Conservation (phyloP, 208 protist species). For the Leptomonas pyrrhocoris region DNA sequence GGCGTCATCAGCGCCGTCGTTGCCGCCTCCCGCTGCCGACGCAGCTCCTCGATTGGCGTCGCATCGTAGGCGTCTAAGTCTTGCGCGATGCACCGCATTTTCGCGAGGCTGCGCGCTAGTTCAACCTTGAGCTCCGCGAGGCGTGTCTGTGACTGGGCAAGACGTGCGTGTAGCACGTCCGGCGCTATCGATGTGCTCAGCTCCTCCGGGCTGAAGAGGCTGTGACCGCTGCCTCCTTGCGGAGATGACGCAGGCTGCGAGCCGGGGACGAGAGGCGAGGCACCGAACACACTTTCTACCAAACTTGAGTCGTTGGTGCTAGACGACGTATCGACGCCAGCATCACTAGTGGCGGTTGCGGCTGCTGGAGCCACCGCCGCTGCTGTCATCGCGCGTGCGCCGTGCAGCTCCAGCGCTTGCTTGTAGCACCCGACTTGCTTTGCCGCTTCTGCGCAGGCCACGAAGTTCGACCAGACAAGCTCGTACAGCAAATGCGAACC, state of each 20-base stretch:
- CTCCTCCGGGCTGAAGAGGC: slow-evolving; percentile 3
- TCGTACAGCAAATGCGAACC: slow-evolving; percentile 66
- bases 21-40: slow-evolving; percentile 9
- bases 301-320: background rate
- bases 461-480: slow-evolving; percentile 46
- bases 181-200: slow-evolving; percentile 22
- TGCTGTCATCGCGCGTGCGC: background rate
- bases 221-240: background rate
- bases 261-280: background rate
- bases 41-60: slow-evolving; percentile 13
- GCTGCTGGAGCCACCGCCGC: background rate
- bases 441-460: slow-evolving; percentile 41
- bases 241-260: background rate
- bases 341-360: background rate
- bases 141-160: slow-evolving; percentile 15
- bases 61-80: slow-evolving; percentile 28
- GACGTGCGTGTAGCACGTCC: slow-evolving; percentile 11
- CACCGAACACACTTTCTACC: background rate
- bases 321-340: background rate
- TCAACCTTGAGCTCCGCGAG: background rate
- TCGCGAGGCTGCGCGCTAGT: slow-evolving; percentile 22
- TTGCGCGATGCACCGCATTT: slow-evolving; percentile 23
- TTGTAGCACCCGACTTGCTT: slow-evolving; percentile 26
- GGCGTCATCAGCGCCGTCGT: slow-evolving; percentile 12
- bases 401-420: slow-evolving; percentile 13